Evolutionary conservation across 768 basidiomycete species (phyloP).

Genomic region (Hericium rajendrae): DNA sequence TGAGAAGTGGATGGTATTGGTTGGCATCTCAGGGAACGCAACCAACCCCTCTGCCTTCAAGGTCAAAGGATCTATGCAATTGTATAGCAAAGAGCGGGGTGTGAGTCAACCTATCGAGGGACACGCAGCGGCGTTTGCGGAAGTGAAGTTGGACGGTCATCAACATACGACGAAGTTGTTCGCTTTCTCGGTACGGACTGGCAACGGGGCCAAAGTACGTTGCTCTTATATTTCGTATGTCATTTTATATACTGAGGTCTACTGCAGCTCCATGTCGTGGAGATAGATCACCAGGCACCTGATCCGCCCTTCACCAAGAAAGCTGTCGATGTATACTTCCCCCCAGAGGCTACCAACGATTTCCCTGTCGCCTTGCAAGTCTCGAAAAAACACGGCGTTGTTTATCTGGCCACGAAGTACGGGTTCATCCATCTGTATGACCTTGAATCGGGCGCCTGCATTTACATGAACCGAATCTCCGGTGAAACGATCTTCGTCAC

Average conservation of each 20-base stretch:
- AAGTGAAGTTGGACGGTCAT: constrained; percentile 84
- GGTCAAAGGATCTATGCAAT: constrained; percentile 96
- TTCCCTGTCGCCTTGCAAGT: constrained; percentile 99
- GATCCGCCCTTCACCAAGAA: constrained; percentile 95
- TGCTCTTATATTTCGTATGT: not conserved
- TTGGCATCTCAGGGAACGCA: constrained; percentile 89
- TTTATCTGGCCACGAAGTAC: constrained; percentile 97
- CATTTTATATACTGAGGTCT: not conserved
- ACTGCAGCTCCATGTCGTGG: constrained; percentile 86
- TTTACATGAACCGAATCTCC: constrained; percentile 99
- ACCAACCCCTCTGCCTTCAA: constrained; percentile 95
- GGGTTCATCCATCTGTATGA: constrained; percentile 99
- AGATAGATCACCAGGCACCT: constrained; percentile 91
- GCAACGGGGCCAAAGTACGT: constrained; percentile 93
- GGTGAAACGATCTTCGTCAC: constrained; percentile 99
- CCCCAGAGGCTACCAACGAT: constrained; percentile 94
- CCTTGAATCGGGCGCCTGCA: constrained; percentile 91
- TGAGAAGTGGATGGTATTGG: constrained; percentile 94
- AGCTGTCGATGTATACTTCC: constrained; percentile 98
- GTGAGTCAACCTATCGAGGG: constrained; percentile 98
- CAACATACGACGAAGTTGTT: constrained; percentile 84
- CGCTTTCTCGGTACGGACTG: constrained; percentile 89
- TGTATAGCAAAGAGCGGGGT: constrained; percentile 86
- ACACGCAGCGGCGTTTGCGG: constrained; percentile 93
- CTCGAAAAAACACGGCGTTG: constrained; percentile 91